A percentile compares a stretch with the other conserved stretches of the same genome.
Evolutionary conservation across 768 basidiomycete genomes (phyloP).

Genomic region (Mycena sanguinolenta): DNA sequence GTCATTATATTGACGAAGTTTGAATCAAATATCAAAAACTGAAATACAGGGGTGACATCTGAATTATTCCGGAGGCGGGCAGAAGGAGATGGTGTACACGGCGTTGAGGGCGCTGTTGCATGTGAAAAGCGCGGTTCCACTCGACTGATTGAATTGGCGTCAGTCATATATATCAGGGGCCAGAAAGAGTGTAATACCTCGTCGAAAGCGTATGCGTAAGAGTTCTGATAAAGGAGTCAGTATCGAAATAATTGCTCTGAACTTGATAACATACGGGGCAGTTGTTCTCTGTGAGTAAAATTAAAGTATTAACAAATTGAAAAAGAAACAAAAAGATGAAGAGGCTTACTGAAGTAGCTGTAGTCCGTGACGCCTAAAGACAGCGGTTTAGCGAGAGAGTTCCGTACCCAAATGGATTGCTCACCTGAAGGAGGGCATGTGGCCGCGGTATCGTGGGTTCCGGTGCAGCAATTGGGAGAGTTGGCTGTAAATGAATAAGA

Average conservation of each 20-base stretch:
- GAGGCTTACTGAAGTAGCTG: slow-evolving; percentile 60
- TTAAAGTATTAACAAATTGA: not conserved
- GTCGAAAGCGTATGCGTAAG: slow-evolving; percentile 62
- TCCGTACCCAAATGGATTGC: too few relatives aligned
- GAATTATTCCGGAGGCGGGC: slow-evolving; percentile 29
- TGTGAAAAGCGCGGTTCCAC: slow-evolving; percentile 60
- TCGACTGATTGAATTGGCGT: slow-evolving; percentile 27
- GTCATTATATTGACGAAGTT: too few relatives aligned
- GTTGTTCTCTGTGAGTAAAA: too few relatives aligned
- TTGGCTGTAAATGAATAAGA: slow-evolving; percentile 20
- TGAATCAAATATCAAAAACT: too few relatives aligned
- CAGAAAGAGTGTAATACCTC: slow-evolving; percentile 36
- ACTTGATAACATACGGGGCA: slow-evolving; percentile 32
- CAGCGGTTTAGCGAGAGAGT: too few relatives aligned
- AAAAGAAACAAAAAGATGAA: not conserved
- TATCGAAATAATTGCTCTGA: too few relatives aligned
- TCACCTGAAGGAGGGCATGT: slow-evolving; percentile 65
- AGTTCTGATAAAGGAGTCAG: slow-evolving; percentile 24
- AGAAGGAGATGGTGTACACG: slow-evolving; percentile 54
- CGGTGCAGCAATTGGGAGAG: slow-evolving; percentile 44
- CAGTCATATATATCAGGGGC: too few relatives aligned
- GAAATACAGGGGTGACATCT: too few relatives aligned
- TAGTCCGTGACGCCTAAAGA: slow-evolving; percentile 64
- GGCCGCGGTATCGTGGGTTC: slow-evolving; percentile 46
- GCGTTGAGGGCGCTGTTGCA: slow-evolving; percentile 47